phyloP scores from a whole-genome alignment of 306 rosid species.

The Corylus avellana region DNA sequence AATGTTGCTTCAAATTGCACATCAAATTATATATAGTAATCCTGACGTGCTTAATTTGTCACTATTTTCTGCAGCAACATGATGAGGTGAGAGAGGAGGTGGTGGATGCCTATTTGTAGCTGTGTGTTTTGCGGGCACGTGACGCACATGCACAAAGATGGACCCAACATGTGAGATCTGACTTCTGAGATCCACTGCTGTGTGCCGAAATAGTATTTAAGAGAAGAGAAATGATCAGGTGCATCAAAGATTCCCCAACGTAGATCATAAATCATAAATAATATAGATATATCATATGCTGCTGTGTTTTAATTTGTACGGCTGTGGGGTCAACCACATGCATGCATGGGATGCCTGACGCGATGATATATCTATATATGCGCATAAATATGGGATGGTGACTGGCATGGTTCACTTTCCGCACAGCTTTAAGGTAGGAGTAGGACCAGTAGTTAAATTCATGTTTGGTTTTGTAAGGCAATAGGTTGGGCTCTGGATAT shows the following conservation, averaged over 20 bases:
- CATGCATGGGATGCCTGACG: constrained; percentile 1
- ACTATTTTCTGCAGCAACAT: not conserved
- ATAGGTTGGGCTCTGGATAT: too few relatives aligned
- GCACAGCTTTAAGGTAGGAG: not conserved
- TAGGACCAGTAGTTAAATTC: not conserved
- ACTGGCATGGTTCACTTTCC: not conserved
- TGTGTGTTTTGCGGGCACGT: constrained; percentile 27
- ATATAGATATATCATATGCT: not conserved
- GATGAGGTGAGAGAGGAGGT: not conserved
- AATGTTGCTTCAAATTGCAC: too few relatives aligned
- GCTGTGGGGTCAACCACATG: not conserved
- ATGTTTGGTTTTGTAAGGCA: too few relatives aligned
- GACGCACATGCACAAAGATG: constrained; percentile 36
- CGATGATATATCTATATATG: not conserved
- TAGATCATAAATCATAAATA: not conserved
- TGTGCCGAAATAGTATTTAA: too few relatives aligned
- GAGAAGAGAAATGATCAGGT: not conserved
- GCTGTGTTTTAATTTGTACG: not conserved
- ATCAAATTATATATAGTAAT: too few relatives aligned
- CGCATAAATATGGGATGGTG: not conserved
- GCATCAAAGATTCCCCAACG: constrained; percentile 20
- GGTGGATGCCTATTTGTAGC: not conserved
- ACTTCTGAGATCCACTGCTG: too few relatives aligned
- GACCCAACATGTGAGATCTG: constrained; percentile 26
- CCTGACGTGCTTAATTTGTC: not conserved